Evolutionary conservation across 768 basidiomycete species (phyloP).

Genomic region (Boletus tomentosulus): DNA sequence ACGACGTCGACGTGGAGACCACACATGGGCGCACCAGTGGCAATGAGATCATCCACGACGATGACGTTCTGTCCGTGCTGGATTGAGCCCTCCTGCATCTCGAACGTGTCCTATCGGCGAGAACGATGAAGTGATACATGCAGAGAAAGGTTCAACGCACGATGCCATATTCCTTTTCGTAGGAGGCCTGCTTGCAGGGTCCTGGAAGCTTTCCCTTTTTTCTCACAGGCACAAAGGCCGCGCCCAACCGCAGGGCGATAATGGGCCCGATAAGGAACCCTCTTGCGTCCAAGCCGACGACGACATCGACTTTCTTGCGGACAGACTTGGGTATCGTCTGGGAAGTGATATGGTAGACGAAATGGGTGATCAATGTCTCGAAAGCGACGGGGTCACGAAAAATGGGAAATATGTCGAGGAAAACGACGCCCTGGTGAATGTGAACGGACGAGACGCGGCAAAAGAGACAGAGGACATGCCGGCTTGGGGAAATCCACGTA

Average conservation of each 20-base stretch:
- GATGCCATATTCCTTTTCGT: conserved; percentile 91
- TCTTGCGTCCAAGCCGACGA: conserved; percentile 93
- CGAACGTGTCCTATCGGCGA: conserved; percentile 79
- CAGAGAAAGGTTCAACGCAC: conserved; percentile 39
- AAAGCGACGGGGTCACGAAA: conserved; percentile 81
- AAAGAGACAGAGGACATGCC: conserved; percentile 39
- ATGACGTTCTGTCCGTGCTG: conserved; percentile 78
- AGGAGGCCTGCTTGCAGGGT: conserved; percentile 63
- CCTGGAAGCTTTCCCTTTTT: conserved; percentile 97
- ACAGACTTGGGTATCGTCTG: conserved; percentile 60
- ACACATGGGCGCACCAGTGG: conserved; percentile 64
- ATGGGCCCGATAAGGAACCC: conserved; percentile 95
- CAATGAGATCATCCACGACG: conserved; percentile 92
- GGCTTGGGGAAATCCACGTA: conserved; percentile 88
- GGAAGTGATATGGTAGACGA: conserved; percentile 81
- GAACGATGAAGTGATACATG: background rate
- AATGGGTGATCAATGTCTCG: conserved; percentile 87
- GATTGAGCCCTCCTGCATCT: conserved; percentile 90
- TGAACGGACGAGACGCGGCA: background rate
- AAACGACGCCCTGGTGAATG: conserved; percentile 69
- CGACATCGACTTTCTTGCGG: conserved; percentile 75
- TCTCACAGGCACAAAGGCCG: conserved; percentile 93
- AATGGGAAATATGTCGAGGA: conserved; percentile 94
- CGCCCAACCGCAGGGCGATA: conserved; percentile 84
- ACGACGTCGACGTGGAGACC: background rate